Evolutionary conservation across 2,329 filamentous ascomycete genomes (phyloP), one percentile per base, ranked within the genome.

Genomic region (Penicillium sp.): DNA sequence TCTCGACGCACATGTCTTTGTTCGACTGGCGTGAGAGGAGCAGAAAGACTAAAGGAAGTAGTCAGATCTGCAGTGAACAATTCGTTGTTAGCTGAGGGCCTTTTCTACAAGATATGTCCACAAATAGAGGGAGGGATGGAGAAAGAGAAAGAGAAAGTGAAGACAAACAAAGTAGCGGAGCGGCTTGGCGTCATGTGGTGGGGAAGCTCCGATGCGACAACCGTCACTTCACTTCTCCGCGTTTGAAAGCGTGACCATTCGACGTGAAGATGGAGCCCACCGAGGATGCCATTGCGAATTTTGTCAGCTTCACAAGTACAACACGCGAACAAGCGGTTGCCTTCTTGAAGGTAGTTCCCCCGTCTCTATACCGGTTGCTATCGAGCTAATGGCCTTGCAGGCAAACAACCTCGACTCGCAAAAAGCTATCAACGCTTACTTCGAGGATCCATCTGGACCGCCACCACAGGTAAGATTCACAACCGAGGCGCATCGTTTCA

Each of bases 381-480:
- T 38, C 32, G 13, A 18, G 22, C 61, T 67, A 50, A 69, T n/a
- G 2, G 31, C 3, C 31, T 10, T 3, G n/a, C 48, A 78, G 77
- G 75, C 74, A 48, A 73, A 77, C 56, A 72, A 77, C 48, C 69
- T 74, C 45, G 72, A 79, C 57, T 69, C 74, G 1, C 71, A 77
- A 39, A 73, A 72, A 61, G 77, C 77, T 31, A 72, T 78, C 56
- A 79, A 79, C 63, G 76, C 76, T 18, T 79, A 75, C 58, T 77
- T 77, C 32, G 76, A 79, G 64, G 74, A 77, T 59, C 75, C 75
- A 14, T 68, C 67, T 14, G 67, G 69, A 24, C 61, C 68, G 18
- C 65, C 67, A 41, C 56, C 60, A 48, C 57, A 74, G 67, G 73
- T 74, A 58, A 57, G 50, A 27, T 38, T 45, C 22, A 48, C 36